Evolutionary conservation across 129 eudicot species (phyloP).

Genomic region (Arctium minus): DNA sequence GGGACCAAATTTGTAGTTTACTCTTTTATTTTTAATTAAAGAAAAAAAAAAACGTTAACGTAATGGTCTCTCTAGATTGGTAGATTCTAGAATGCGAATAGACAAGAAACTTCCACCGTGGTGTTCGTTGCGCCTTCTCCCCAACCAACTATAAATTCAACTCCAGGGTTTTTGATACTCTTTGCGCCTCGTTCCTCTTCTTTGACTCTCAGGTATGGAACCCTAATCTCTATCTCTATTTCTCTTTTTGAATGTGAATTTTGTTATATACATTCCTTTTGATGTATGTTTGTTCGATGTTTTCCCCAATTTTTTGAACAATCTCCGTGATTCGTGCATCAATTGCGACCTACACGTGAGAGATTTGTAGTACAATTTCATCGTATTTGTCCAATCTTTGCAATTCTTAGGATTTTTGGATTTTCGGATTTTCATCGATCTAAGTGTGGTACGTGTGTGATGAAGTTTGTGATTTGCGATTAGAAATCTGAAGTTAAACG

Average conservation of each 20-base stretch:
- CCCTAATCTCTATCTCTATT: not conserved
- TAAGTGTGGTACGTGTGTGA: not conserved
- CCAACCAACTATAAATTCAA: slow-evolving; percentile 1
- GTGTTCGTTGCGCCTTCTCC: slow-evolving; percentile 9
- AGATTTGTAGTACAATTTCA: not conserved
- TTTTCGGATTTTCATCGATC: not conserved
- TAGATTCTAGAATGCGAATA: slow-evolving; percentile 25
- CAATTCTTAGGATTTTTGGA: not conserved
- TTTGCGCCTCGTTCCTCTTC: slow-evolving; percentile 1
- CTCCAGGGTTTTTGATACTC: not conserved
- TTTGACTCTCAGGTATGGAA: slow-evolving; percentile 35
- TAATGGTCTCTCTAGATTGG: not conserved
- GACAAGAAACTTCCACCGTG: slow-evolving; percentile 14
- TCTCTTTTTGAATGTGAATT: not conserved
- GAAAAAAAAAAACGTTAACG: not conserved
- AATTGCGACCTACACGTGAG: not conserved
- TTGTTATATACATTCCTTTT: not conserved
- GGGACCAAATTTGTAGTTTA: no score
- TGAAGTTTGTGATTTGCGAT: not conserved
- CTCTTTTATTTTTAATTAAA: no score
- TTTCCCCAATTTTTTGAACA: not conserved
- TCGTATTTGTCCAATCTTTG: not conserved
- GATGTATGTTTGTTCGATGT: not conserved
- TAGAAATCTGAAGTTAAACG: not conserved
- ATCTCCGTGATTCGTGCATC: not conserved